A percentile compares a stretch with the other conserved stretches of the same genome.
phyloP scores from a whole-genome alignment of 106 monocot species.

The Apostasia ramifera region DNA sequence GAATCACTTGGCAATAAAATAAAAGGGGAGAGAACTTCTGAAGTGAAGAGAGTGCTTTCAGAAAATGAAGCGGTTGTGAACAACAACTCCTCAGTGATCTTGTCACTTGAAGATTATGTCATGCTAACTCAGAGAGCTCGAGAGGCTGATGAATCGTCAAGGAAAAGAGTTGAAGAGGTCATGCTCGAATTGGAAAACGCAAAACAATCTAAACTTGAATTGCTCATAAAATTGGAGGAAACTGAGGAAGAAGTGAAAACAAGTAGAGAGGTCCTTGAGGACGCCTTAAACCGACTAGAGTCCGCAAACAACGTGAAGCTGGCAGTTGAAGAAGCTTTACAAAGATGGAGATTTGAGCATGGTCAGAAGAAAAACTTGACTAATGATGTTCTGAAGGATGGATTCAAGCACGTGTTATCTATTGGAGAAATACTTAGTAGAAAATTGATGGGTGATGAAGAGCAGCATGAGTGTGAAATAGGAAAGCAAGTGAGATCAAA shows the following conservation, averaged over 20 bases:
- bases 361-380: constrained; percentile 35
- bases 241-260: constrained; percentile 39
- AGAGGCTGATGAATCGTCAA: constrained; percentile 62
- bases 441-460: constrained; percentile 52
- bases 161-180: constrained; percentile 45
- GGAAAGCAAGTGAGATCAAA: constrained; percentile 5
- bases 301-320: constrained; percentile 57
- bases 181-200: constrained; percentile 48
- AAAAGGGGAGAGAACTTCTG: constrained; percentile 46
- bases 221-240: constrained; percentile 45
- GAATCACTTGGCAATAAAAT: constrained; percentile 47
- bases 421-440: constrained; percentile 84
- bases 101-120: constrained; percentile 52
- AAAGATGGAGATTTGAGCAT: constrained; percentile 62
- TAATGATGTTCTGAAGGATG: constrained; percentile 17
- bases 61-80: constrained; percentile 46
- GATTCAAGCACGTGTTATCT: constrained; percentile 38
- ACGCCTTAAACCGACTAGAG: constrained; percentile 60
- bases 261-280: constrained; percentile 41
- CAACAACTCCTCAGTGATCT: constrained; percentile 18
- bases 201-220: constrained; percentile 34
- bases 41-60: constrained; percentile 31
- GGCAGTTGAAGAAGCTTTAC: constrained; percentile 57
- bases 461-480: constrained; percentile 18
- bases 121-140: constrained; percentile 47